Evolutionary conservation across 1,284 basidiomycete species (phyloP).

Genomic region (Ganoderma resinaceum): DNA sequence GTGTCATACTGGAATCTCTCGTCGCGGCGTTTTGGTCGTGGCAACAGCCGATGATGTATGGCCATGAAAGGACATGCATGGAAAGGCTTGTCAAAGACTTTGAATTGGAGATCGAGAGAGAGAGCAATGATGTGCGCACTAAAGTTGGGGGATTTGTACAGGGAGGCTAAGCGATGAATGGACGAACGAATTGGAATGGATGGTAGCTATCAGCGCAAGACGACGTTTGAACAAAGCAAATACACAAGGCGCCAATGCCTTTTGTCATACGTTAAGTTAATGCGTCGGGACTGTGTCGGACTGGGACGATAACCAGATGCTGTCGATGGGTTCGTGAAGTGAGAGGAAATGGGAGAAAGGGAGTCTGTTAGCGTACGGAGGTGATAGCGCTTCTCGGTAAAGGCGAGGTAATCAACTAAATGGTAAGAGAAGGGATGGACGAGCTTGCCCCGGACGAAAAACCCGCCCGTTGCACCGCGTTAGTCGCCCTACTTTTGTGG

Average conservation of each 20-base stretch:
- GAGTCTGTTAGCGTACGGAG: constrained; percentile 8
- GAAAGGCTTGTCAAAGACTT: neutral
- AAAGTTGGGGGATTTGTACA: neutral
- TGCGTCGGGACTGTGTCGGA: neutral
- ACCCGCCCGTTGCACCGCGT: constrained; percentile 64
- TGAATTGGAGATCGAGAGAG: neutral
- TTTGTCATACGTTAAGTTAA: constrained; percentile 20
- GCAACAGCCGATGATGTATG: constrained; percentile 6
- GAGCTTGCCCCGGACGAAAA: constrained; percentile 44
- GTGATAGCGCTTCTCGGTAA: constrained; percentile 13
- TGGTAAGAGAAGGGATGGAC: constrained; percentile 36
- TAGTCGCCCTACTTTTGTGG: constrained; percentile 63
- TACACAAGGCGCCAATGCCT: constrained; percentile 10
- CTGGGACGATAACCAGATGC: neutral
- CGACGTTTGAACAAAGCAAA: constrained; percentile 20
- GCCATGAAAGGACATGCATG: neutral
- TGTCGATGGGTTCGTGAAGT: neutral
- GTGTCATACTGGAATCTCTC: constrained; percentile 2
- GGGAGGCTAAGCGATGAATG: neutral
- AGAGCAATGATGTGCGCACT: neutral
- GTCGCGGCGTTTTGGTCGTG: neutral
- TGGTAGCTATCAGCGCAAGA: constrained; percentile 15
- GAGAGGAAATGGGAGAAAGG: neutral
- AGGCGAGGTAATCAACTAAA: constrained; percentile 26
- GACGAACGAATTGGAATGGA: neutral